Evolutionary conservation across 2,329 filamentous ascomycete species (phyloP).

Genomic region (Aschersonia sp.): DNA sequence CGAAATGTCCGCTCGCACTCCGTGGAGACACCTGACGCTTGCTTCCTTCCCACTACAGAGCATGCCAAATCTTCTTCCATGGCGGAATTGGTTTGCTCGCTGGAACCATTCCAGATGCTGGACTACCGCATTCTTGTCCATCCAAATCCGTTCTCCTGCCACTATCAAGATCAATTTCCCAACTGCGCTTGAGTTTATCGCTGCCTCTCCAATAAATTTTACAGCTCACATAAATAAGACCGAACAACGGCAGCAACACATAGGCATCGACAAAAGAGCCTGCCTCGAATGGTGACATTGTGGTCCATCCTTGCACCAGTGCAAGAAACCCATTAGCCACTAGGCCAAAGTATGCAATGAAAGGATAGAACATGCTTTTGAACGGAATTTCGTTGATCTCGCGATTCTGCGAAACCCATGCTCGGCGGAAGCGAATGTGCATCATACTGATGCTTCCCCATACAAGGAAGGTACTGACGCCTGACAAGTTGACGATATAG

Average conservation of each 20-base stretch:
- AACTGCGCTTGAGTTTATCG: conserved; percentile 32
- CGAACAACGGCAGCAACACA: conserved; percentile 45
- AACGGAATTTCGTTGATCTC: conserved; percentile 39
- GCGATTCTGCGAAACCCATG: conserved; percentile 45
- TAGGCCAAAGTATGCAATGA: conserved; percentile 44
- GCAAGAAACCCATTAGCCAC: conserved; percentile 43
- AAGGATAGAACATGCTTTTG: conserved; percentile 38
- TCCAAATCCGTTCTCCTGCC: conserved; percentile 42
- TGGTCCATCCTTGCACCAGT: conserved; percentile 47
- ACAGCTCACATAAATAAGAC: conserved; percentile 38
- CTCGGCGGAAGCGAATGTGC: conserved; percentile 56
- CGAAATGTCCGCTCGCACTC: no score
- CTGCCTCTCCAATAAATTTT: conserved; percentile 36
- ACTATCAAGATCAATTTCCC: conserved; percentile 41
- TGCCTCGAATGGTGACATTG: conserved; percentile 40
- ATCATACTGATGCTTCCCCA: conserved; percentile 59
- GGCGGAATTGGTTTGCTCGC: conserved; percentile 15
- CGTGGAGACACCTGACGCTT: no score
- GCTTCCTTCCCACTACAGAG: conserved; percentile 16
- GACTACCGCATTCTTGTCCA: conserved; percentile 14
- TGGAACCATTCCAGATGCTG: conserved; percentile 15
- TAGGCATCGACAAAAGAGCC: conserved; percentile 50
- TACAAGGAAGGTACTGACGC: conserved; percentile 57
- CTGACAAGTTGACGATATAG: conserved; percentile 58
- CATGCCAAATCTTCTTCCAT: conserved; percentile 27